These are phyloP conservation scores for Dichomitus squalens DNA, from an alignment of 1,284 basidiomycete genomes.

Conservation along the genomic window DNA sequence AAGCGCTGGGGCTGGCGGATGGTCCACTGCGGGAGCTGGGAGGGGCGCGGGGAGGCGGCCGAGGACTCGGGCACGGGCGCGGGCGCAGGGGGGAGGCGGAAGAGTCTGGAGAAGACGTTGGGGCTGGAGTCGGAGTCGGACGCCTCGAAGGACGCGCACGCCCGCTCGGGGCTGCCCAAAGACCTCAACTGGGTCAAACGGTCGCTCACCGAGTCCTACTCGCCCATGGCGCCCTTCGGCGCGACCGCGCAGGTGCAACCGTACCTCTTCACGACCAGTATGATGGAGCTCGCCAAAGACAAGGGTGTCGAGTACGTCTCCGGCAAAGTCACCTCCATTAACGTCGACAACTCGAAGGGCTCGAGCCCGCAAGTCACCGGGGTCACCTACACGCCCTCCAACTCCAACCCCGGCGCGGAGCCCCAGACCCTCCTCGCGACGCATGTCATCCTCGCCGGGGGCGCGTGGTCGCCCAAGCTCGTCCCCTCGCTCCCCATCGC, in stretches of 20 bases:
- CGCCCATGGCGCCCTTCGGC: constrained; percentile 58
- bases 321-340: constrained; percentile 47
- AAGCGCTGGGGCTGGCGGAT: constrained; percentile 85
- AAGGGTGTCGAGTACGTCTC: constrained; percentile 49
- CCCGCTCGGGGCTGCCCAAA: constrained; percentile 46
- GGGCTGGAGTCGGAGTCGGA: constrained; percentile 43
- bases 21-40: constrained; percentile 68
- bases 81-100: constrained; percentile 38
- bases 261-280: constrained; percentile 75
- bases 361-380: constrained; percentile 47
- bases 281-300: constrained; percentile 69
- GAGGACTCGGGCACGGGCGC: constrained; percentile 29
- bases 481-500: constrained; percentile 54
- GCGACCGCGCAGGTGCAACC: constrained; percentile 85
- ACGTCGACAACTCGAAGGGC: constrained; percentile 29
- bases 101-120: constrained; percentile 57
- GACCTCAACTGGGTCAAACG: constrained; percentile 67
- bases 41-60: constrained; percentile 50
- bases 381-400: constrained; percentile 46
- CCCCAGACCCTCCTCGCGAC: constrained; percentile 50
- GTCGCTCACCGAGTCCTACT: constrained; percentile 59
- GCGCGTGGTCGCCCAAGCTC: constrained; percentile 82
- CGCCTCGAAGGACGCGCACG: constrained; percentile 24
- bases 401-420: constrained; percentile 31
- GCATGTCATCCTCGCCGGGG: constrained; percentile 76